Conservation (phyloP, 148 eudicot species). For the Rhododendron kiyosumense region DNA sequence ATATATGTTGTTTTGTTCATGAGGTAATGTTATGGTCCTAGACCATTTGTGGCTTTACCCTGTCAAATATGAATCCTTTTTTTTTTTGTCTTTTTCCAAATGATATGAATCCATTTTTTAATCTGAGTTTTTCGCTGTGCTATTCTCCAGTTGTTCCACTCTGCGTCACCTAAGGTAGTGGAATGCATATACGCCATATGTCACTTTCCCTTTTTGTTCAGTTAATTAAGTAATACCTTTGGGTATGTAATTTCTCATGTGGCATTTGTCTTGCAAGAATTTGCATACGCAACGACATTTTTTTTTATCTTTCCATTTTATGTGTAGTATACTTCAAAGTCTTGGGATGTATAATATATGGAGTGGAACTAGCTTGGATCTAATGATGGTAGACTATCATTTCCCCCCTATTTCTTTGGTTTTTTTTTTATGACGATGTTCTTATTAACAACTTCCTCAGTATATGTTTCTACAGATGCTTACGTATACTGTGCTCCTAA, state of each 20-base stretch:
- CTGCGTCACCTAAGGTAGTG: slow-evolving; percentile 50
- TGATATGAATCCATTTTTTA: not conserved
- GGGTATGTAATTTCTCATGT: not conserved
- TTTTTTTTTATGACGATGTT: not conserved
- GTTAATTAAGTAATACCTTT: not conserved
- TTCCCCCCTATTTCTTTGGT: not conserved
- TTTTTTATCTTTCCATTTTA: not conserved
- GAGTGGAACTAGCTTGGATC: not conserved
- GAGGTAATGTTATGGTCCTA: slow-evolving; percentile 44
- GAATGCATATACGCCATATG: slow-evolving; percentile 50
- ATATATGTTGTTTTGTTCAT: slow-evolving; percentile 36
- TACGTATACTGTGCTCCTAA: not conserved
- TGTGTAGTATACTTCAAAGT: not conserved
- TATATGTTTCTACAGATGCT: not conserved
- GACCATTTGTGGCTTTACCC: not conserved
- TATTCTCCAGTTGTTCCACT: slow-evolving; percentile 51
- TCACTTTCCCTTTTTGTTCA: not conserved
- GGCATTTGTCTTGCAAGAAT: not conserved
- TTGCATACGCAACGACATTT: not conserved
- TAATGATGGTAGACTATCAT: not conserved
- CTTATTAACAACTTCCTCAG: not conserved
- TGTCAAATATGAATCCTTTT: not conserved
- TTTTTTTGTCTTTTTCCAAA: not conserved
- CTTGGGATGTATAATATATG: not conserved
- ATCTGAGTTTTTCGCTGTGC: slow-evolving; percentile 12